Base-by-base conservation (phyloP, 1,284 basidiomycete genomes). In the Papiliotrema nemorosa region DNA sequence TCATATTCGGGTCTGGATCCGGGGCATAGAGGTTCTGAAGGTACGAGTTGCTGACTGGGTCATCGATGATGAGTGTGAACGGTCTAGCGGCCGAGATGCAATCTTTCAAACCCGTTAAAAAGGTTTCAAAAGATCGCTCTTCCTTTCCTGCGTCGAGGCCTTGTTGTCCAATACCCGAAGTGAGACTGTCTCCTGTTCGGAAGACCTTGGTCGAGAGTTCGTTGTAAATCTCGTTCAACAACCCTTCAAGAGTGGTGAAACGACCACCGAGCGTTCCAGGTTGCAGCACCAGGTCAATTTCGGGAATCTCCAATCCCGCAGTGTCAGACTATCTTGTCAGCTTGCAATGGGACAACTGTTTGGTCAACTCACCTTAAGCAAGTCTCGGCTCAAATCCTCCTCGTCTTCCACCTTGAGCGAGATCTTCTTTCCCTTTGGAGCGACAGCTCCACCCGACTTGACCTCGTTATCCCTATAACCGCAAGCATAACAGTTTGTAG, bases 381-480 rank as follows among this genome's bases (percentile, higher is more conserved):
- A 84, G 75, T 98, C 94, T 50, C 94, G 81, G 54, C 85, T 85
- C n/a, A 98, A 79, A 73, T 97, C 94, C 57, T 98, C 94, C 38
- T 83, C 79, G 71, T 98, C 94, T 64, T 93, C 85, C 3, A 97
- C 91, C 70, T 87, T 90, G 52, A 98, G 79, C 0, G 82, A 90
- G 53, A 97, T 90, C 54, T 82, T 83, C 72, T 90, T 92, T 27
- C 93, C 94, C 64, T 86, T 79, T 5, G 81, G 80, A 1, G 90
- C 87, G 50, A 97, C 90, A 1, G 91, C 91, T 2, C 86, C 78
- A 22, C 94, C 91, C 6, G 90, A 89, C 74, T 98, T 98, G 67
- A 98, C 88, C 77, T 98, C 94, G 70, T 96, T 97, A 76, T 98
- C 94, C 59, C 90, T 81, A 76, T 97, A 98, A 1, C 94, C 94